Evolutionary conservation across 768 basidiomycete genomes (phyloP), one percentile per base, ranked within the genome.

Genomic region (Porphyrellus cyaneotinctus): DNA sequence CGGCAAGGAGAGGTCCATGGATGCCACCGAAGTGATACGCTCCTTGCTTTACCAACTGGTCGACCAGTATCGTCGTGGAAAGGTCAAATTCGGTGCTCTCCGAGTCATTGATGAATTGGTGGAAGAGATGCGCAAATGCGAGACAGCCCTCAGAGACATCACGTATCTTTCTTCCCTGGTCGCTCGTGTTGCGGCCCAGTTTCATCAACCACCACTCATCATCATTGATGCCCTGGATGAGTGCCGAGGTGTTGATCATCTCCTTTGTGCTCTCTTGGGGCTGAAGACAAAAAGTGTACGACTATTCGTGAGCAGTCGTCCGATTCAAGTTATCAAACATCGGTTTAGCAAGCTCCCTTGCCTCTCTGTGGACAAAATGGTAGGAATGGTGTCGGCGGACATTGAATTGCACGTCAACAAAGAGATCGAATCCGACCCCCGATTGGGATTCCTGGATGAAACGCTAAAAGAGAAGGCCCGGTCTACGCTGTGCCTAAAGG

Each of bases 191-290:
- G 32, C 54, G 26, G 48, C 13, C 22, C 28, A 26, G 8, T 52
- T 37, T 30, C 30, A 8, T 6, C 44, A 22, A 20, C 32, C 32
- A 6, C 52, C 61, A 0, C 4, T 60, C 9, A 38, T 57, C 2
- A 23, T 63, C 26, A 13, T 63, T 3, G 62, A 63, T 18, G 62
- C 62, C 17, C 42, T 63, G 13, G 62, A 63, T 28, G 62, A 63
- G 26, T 63, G 55, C 5, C 28, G 43, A 5, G 50, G 41, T 20
- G 6, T 46, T 0, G 52, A 53, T 2, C 20, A 12, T 5, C 39
- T 53, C 3, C 45, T 62, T n/a, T 30, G 4, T 15, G 35, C 38
- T 43, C 37, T 63, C 7, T 4, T 33, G 41, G 15, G 12, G 18
- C 28, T 38, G 35, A 43, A 22, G 0, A 22, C 41, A 0, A 26